phyloP scores from a whole-genome alignment of 768 basidiomycete genomes.

The Boletellus sp. region DNA sequence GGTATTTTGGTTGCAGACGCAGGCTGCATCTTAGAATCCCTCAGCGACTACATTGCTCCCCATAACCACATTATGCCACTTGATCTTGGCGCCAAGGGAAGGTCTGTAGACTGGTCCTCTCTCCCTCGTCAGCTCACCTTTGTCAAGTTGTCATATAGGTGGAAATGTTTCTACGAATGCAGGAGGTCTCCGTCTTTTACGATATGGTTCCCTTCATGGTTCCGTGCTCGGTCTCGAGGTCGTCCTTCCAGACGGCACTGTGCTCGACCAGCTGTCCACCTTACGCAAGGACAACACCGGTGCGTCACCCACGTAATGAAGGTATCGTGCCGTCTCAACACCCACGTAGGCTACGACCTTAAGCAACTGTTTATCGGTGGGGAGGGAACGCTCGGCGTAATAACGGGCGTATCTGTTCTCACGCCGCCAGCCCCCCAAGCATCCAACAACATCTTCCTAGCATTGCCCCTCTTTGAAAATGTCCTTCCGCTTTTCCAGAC shows the following conservation, averaged over 20 bases:
- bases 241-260: slow-evolving; percentile 89
- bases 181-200: slow-evolving; percentile 88
- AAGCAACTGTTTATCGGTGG: slow-evolving; percentile 98
- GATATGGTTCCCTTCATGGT: slow-evolving; percentile 95
- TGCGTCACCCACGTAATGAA: slow-evolving; percentile 29
- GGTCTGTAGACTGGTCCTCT: slow-evolving; percentile 41
- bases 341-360: slow-evolving; percentile 81
- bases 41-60: slow-evolving; percentile 82
- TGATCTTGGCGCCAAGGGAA: slow-evolving; percentile 94
- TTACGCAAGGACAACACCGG: slow-evolving; percentile 97
- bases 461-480: slow-evolving; percentile 80
- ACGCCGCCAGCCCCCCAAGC: slow-evolving; percentile 81
- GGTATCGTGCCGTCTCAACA: neutral
- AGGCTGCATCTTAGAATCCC: slow-evolving; percentile 86
- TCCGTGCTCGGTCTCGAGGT: slow-evolving; percentile 94
- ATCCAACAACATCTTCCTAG: slow-evolving; percentile 88
- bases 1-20: slow-evolving; percentile 92
- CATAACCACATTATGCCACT: slow-evolving; percentile 95
- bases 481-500: slow-evolving; percentile 82
- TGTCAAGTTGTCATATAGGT: slow-evolving; percentile 87
- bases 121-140: slow-evolving; percentile 2
- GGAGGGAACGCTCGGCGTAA: slow-evolving; percentile 93
- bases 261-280: slow-evolving; percentile 85
- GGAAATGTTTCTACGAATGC: slow-evolving; percentile 98
- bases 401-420: slow-evolving; percentile 93